Evolutionary conservation across 1,139 yeast genomes (phyloP), one percentile per base, ranked within the genome.

Genomic region (Chernovozyma aurita): DNA sequence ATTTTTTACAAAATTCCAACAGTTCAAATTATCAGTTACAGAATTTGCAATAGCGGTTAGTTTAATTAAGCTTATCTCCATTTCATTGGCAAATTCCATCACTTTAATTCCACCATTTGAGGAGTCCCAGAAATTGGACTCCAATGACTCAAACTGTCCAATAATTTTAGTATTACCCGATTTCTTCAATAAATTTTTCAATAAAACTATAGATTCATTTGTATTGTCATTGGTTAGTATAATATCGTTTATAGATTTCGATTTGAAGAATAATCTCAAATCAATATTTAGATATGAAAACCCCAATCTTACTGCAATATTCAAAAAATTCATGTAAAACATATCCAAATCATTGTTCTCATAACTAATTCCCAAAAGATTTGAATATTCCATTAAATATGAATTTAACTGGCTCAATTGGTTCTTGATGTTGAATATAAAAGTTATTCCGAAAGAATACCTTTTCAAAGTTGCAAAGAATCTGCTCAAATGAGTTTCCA

Each of bases 91-190:
- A 21, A 41, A 29, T 16, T 44, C 34, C 12, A 42, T 31, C 5
- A 39, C 32, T 18, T 32, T 28, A 5, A 34, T 9, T n/a, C 42
- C 42, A 8, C 40, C 44, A 15, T 35, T 26, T 13, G 38, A 24
- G 4, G 44, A 35, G 11, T 35, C 36, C 48, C 48, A 45, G 29
- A 45, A 42, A 15, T 39, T 36, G 8, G 24, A 21, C 15, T 34
- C 28, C 3, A 36, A 28, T 2, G 45, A 40, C 22, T 34, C 24
- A 25, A 34, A 45, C 11, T 37, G 26, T 2, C 49, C 47, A 12
- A 46, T 38, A 11, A 45, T 37, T 18, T 32, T 35, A 7, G 47
- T 45, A 21, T 31, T 33, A 14, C 45, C 42, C 22, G 35, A 34
- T 16, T 32, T 37, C 9, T 30, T 17, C 21, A 36, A 26, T 16